Evolutionary conservation across 2,329 filamentous ascomycete species (phyloP), one percentile per base, ranked within the genome.

Genomic region (Fusarium humuli): DNA sequence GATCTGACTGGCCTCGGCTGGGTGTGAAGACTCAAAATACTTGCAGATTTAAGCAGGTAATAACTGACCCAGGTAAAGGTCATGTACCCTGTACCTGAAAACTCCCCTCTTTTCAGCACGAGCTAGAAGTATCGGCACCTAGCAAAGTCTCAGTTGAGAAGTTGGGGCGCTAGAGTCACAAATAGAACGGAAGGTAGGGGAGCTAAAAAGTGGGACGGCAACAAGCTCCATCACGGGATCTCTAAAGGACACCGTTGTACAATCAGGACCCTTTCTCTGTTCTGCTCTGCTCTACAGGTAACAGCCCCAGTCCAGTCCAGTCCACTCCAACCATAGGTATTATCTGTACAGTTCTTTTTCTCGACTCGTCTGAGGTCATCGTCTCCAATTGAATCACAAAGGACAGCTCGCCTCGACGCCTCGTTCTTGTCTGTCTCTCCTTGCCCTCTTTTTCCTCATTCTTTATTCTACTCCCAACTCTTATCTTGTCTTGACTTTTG

Each of bases 201-300:
- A 66, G 70, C 52, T 66, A 59, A 75, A 75, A 75, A 76, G 70
- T 76, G 73, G 73, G 68, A 59, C 71, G 46, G 50, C 59, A 61
- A 69, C 55, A 60, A 72, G 68, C 71, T 77, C 64, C 71, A 77
- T 78, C 76, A 79, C 77, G 77, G 77, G 77, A 78, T 77, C 74
- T 77, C 67, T 70, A 80, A 79, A 80, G 79, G 79, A 80, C 78
- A 80, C 77, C 79, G 78, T 79, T 78, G 76, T 78, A 70, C 52
- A 67, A 73, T 73, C 49, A 52, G 49, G 49, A 32, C 32, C 32
- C 32, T 52, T 32, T 41, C n/a, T 69, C 41, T 37, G 34, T n/a
- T 37, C 18, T 37, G 34, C 34, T 37, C 34, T 37, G 34, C 34
- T 37, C 34, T 37, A 37, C 34, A 37, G 34, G 34, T 37, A 37